Conservation (phyloP, 768 basidiomycete species). For the Kwoniella bestiolae region DNA sequence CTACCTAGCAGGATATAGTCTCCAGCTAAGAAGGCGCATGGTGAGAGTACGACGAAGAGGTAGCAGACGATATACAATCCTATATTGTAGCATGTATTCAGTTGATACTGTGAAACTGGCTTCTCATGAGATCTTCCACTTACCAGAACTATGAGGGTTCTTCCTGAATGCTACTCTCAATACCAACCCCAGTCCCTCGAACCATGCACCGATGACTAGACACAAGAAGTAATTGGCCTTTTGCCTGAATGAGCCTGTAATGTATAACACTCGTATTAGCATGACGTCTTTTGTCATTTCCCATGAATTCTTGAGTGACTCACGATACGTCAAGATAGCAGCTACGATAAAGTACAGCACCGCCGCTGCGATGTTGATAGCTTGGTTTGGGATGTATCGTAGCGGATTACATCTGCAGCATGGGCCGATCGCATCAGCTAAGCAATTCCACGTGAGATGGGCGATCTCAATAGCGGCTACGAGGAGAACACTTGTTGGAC, state of each 20-base stretch:
- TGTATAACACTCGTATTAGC: not conserved
- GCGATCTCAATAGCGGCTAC: no score
- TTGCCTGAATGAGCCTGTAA: conserved; percentile 29
- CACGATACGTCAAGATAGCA: conserved; percentile 46
- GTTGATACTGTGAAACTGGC: no score
- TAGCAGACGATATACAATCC: conserved; percentile 55
- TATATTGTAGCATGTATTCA: no score
- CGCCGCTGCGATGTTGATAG: conserved; percentile 44
- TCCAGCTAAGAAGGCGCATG: conserved; percentile 56
- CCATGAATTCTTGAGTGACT: conserved; percentile 8
- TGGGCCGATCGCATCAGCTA: not conserved
- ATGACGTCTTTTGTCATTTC: not conserved
- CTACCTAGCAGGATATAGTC: conserved; percentile 56
- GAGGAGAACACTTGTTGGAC: no score
- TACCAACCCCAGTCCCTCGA: conserved; percentile 51
- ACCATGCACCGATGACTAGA: conserved; percentile 54
- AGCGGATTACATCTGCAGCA: conserved; percentile 55
- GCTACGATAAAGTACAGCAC: conserved; percentile 53
- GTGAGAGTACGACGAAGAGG: conserved; percentile 54
- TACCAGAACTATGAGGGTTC: conserved; percentile 42
- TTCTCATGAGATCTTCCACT: no score
- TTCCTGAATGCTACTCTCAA: conserved; percentile 49
- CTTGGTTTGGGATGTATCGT: conserved; percentile 52
- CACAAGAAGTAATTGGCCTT: conserved; percentile 50
- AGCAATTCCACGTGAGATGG: no score